Evolutionary conservation across 768 basidiomycete genomes (phyloP).

Genomic region (Lentinus tigrinus): DNA sequence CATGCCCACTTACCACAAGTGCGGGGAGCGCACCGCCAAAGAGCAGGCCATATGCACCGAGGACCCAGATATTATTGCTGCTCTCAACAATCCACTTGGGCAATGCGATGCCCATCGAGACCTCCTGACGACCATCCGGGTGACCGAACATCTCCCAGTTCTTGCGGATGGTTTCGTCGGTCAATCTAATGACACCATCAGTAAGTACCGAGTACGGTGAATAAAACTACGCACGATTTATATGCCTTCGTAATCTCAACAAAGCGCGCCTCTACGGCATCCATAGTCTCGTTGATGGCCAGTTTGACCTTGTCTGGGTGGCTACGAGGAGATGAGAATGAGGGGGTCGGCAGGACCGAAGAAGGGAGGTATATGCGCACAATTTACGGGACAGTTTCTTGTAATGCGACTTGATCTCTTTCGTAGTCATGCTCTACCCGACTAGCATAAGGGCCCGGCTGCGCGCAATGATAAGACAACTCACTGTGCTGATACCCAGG

Average conservation of each 20-base stretch:
- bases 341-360: neutral
- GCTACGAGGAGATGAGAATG: slow-evolving; percentile 38
- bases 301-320: slow-evolving; percentile 97
- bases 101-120: slow-evolving; percentile 92
- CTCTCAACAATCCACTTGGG: slow-evolving; percentile 93
- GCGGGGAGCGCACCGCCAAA: slow-evolving; percentile 85
- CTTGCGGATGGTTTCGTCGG: slow-evolving; percentile 87
- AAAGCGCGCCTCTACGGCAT: slow-evolving; percentile 82
- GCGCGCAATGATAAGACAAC: slow-evolving; percentile 25
- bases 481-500: slow-evolving; percentile 70
- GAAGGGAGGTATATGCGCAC: slow-evolving; percentile 42
- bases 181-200: slow-evolving; percentile 51
- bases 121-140: slow-evolving; percentile 94
- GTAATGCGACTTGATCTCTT: slow-evolving; percentile 94
- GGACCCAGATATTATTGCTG: slow-evolving; percentile 88
- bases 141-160: slow-evolving; percentile 90
- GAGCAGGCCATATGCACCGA: slow-evolving; percentile 83
- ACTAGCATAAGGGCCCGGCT: neutral
- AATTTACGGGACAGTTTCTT: slow-evolving; percentile 87
- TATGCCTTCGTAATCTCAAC: slow-evolving; percentile 97
- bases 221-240: slow-evolving; percentile 66
- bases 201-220: neutral
- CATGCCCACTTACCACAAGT: slow-evolving; percentile 58
- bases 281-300: slow-evolving; percentile 78
- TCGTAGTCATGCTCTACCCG: slow-evolving; percentile 64